phyloP scores from a whole-genome alignment of 768 basidiomycete species.

The Cystobasidium tubakii region DNA sequence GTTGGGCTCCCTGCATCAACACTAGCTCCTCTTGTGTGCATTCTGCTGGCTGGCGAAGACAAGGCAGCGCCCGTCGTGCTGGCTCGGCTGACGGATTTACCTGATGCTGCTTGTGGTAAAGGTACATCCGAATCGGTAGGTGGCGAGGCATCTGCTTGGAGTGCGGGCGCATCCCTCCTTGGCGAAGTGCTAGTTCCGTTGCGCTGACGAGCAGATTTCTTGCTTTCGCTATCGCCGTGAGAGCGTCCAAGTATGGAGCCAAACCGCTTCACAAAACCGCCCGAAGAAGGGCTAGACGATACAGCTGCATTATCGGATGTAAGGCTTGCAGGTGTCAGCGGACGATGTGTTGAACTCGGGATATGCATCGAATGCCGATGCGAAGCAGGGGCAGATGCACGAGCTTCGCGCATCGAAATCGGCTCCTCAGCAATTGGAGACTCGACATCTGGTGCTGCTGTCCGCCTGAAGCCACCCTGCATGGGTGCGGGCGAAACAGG shows the following conservation, averaged over 20 bases:
- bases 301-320: not conserved
- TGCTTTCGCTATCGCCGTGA: slow-evolving; percentile 10
- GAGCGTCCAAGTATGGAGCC: slow-evolving; percentile 21
- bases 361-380: slow-evolving; percentile 20
- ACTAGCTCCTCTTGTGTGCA: slow-evolving; percentile 20
- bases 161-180: not conserved
- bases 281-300: not conserved
- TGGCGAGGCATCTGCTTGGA: not conserved
- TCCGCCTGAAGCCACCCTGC: slow-evolving; percentile 33
- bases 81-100: slow-evolving; percentile 3
- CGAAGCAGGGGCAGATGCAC: slow-evolving; percentile 2
- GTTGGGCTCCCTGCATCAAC: slow-evolving; percentile 8
- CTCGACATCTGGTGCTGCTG: slow-evolving; percentile 26
- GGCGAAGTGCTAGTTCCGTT: not conserved
- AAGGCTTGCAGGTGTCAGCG: not conserved
- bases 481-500: slow-evolving; percentile 28
- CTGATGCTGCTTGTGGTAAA: not conserved
- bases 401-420: not conserved
- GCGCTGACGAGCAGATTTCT: slow-evolving; percentile 27
- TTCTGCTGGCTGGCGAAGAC: not conserved
- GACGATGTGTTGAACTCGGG: not conserved
- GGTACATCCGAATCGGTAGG: slow-evolving; percentile 3
- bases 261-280: slow-evolving; percentile 20
- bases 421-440: slow-evolving; percentile 5
- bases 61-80: slow-evolving; percentile 31